Evolutionary conservation across 2,329 filamentous ascomycete genomes (phyloP).

Genomic region (Fusarium haematococcum): DNA sequence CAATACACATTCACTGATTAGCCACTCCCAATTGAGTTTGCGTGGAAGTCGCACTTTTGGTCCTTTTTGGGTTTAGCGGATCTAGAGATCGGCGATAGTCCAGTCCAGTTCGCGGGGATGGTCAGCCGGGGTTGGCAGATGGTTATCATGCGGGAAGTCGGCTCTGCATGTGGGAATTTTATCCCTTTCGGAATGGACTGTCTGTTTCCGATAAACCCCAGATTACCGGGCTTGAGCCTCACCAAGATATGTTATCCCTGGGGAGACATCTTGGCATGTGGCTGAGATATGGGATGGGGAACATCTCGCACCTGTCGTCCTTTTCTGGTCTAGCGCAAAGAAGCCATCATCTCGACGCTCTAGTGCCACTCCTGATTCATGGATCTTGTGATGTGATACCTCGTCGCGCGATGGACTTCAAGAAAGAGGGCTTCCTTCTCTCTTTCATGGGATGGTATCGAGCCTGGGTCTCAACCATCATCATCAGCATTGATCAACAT

Average conservation of each 20-base stretch:
- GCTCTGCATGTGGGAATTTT: not conserved
- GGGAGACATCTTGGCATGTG: not conserved
- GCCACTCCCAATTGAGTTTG: not conserved
- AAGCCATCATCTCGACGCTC: not conserved
- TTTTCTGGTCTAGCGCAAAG: not conserved
- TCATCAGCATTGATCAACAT: not conserved
- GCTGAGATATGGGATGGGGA: not conserved
- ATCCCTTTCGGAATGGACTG: not conserved
- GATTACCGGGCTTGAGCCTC: not conserved
- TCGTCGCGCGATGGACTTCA: not conserved
- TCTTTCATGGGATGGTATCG: not conserved
- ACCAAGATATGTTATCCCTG: not conserved
- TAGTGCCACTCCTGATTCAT: not conserved
- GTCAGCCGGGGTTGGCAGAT: not conserved
- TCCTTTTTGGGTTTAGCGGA: not conserved
- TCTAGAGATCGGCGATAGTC: not conserved
- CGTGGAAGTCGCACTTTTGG: not conserved
- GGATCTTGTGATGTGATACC: not conserved
- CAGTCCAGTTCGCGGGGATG: not conserved
- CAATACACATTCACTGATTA: not conserved
- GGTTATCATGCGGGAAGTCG: not conserved
- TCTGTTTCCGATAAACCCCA: not conserved
- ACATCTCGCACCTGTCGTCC: slow-evolving; percentile 12
- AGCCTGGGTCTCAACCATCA: not conserved
- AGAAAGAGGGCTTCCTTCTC: not conserved